Base-by-base conservation (phyloP, 2,329 filamentous ascomycete genomes). In the Aciculosporium take region DNA sequence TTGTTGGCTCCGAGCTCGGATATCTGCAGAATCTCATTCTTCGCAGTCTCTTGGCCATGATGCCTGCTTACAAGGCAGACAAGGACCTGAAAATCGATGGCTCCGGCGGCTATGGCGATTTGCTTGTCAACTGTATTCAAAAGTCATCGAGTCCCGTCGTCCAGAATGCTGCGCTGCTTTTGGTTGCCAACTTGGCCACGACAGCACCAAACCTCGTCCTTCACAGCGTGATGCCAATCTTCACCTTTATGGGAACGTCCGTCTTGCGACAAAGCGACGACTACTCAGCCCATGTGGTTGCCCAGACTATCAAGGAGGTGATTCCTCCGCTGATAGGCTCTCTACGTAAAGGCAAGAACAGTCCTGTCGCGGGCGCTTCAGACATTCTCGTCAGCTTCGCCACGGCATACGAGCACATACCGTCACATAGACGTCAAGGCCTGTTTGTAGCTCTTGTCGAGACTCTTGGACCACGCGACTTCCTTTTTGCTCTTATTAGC, bases 191-290 rank as follows among this genome's bases (percentile, higher is more conserved):
- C 43, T 69, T 98, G 31, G 89, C 91, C 18, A 81, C 81, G 30
- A 84, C 88, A 50, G 85, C 86, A 0, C 91, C 93, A 0, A 88
- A 94, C 57, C 67, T 94, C 37, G 85, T 98, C 3, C 71, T 98
- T 43, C 89, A 98, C 62, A 95, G 87, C 51, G 85, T 98, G 41
- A 98, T 98, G 91, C 91, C 91, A 10, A 89, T 98, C 40, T 98
- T 98, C 64, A 96, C 91, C 0, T 95, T 96, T 57, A 95, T 96
- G 81, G 87, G 89, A 32, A 83, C 81, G 33, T 94, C 85, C 3
- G 81, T 95, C 17, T 72, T 98, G 38, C 80, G 84, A 37, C 89
- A 95, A 63, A 86, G 85, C 51, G 93, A 98, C 53, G 89, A 96
- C 52, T 96, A 95, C 63, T 96, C 91, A 18, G 87, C 88, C 10